Base-by-base conservation (phyloP, 352 stramenopile species). In the Phytopythium vexans region DNA sequence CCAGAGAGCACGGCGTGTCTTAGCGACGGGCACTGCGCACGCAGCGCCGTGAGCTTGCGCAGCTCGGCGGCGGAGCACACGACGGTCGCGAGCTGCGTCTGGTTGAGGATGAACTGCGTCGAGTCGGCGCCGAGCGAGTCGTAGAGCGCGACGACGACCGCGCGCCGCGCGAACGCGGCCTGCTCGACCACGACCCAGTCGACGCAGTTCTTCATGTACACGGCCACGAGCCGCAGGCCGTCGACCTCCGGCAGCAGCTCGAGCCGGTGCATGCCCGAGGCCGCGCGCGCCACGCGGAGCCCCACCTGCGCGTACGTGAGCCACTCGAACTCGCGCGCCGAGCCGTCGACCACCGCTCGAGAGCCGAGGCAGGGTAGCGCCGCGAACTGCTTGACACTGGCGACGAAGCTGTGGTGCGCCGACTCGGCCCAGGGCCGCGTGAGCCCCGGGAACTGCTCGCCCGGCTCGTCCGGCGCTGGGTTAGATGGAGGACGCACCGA, bases 131-230 rank as follows among this genome's bases (percentile, higher is more conserved):
- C 82, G 1, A 94, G 73, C n/a, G 84, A 82, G 41, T 94, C 84
- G 55, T 94, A 94, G 16, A 94, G 62, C 16, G 84, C 77, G 4
- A 91, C 74, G 11, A 86, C 57, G 1, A 73, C 49, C 12, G 61
- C 60, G 38, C 56, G 64, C 32, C 68, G 73, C n/a, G 56, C 56
- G 54, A 85, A 87, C 9, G 64, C 75, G 4, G 77, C 75, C 59
- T 98, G 92, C 57, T 99, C 96, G 1, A 74, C 79, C 34, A 99
- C 66, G 10, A 97, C 70, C 92, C 96, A 99, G 58, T 99, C 95
- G 40, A 96, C 84, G 11, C 82, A 96, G 65, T 99, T 99, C 64
- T 94, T 97, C 76, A 97, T 97, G 72, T 98, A 99, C 47, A 99
- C 82, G 32, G 78, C 94, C 14, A 98, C 48, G 58, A 97, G 88